A percentile compares a stretch with the other conserved stretches of the same genome.
Evolutionary conservation across 164 flowering plant species (phyloP).

Genomic region (Platanus orientalis): DNA sequence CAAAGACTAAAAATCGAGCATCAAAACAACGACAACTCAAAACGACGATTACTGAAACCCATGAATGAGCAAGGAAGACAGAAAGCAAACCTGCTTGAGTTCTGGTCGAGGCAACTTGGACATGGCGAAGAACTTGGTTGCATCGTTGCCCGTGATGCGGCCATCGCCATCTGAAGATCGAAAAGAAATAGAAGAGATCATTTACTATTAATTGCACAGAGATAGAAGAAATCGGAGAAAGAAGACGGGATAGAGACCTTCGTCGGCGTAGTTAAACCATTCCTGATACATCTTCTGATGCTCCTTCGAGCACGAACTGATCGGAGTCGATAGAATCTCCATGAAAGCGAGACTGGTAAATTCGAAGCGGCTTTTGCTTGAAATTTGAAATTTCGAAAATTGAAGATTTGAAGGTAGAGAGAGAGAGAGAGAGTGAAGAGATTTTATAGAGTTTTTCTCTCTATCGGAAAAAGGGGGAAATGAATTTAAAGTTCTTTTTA

Average conservation of each 20-base stretch:
- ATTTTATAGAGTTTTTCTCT: no score
- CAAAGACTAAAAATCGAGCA: no score
- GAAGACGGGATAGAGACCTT: no score
- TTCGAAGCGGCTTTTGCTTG: not conserved
- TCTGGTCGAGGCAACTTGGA: constrained; percentile 75
- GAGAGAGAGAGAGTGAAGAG: no score
- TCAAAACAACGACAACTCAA: not conserved
- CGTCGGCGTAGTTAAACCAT: no score
- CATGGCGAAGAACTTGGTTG: constrained; percentile 80
- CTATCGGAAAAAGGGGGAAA: not conserved
- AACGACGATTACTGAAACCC: not conserved
- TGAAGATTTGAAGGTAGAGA: not conserved
- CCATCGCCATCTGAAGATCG: constrained; percentile 74
- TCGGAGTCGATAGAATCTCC: constrained; percentile 62
- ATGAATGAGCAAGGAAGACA: not conserved
- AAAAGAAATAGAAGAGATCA: not conserved
- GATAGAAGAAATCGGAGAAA: no score
- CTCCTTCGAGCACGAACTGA: constrained; percentile 72
- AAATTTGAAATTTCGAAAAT: not conserved
- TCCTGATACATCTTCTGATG: constrained; percentile 75
- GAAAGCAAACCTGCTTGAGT: constrained; percentile 70
- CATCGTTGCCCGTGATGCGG: constrained; percentile 77
- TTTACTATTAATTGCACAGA: no score
- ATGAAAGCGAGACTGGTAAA: constrained; percentile 19
- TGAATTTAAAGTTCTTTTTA: not conserved